A percentile compares a stretch with the other conserved stretches of the same genome.
Conservation (phyloP, 2,329 filamentous ascomycete species). For the Orbilia javanica region DNA sequence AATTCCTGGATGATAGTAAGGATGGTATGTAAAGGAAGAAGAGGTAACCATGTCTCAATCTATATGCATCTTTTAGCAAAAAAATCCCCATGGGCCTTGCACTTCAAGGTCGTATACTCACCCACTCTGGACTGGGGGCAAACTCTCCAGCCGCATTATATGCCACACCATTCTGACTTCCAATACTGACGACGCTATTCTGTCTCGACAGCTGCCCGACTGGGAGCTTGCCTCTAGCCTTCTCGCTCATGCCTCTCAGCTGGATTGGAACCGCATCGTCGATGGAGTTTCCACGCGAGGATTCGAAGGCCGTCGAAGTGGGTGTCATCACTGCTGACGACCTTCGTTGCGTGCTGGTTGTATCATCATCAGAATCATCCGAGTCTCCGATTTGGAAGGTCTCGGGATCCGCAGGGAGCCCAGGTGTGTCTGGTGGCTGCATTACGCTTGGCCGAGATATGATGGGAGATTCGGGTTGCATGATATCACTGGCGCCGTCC, state of each 20-base stretch:
- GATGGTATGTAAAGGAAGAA: slow-evolving; percentile 87
- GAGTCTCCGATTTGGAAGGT: slow-evolving; percentile 90
- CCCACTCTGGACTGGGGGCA: slow-evolving; percentile 82
- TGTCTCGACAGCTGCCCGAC: slow-evolving; percentile 88
- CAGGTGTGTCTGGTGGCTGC: slow-evolving; percentile 2
- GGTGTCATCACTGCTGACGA: slow-evolving; percentile 47
- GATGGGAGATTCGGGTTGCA: slow-evolving; percentile 40
- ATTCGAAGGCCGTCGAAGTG: slow-evolving; percentile 71
- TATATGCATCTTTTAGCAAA: slow-evolving; percentile 60
- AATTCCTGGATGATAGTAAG: slow-evolving; percentile 80
- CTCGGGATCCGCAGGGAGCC: slow-evolving; percentile 63
- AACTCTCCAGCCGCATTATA: slow-evolving; percentile 75
- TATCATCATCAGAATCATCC: slow-evolving; percentile 76
- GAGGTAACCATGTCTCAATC: slow-evolving; percentile 95
- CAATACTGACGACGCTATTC: slow-evolving; percentile 86
- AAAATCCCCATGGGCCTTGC: background rate
- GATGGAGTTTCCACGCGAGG: slow-evolving; percentile 69
- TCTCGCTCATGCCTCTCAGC: slow-evolving; percentile 93
- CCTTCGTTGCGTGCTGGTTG: slow-evolving; percentile 62
- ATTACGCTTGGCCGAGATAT: slow-evolving; percentile 12
- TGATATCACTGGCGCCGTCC: slow-evolving; percentile 67
- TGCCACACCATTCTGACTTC: slow-evolving; percentile 70
- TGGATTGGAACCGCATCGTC: slow-evolving; percentile 87
- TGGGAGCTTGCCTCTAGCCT: slow-evolving; percentile 95
- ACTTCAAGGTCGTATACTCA: slow-evolving; percentile 61